phyloP scores from a whole-genome alignment of 495 filamentous ascomycete species.

The Bacidia gigantensis region DNA sequence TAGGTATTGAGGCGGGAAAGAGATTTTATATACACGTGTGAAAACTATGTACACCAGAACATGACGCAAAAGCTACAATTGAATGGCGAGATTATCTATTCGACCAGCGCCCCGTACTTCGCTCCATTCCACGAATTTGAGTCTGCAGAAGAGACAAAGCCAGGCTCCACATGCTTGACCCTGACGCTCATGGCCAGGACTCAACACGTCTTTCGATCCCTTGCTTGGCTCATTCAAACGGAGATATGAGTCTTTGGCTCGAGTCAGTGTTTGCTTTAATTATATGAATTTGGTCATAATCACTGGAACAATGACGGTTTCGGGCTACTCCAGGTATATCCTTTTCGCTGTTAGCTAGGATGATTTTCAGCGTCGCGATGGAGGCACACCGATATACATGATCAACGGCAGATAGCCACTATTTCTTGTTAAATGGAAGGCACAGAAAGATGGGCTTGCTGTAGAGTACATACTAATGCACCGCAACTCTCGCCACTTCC shows the following conservation, averaged over 20 bases:
- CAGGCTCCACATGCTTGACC: no score
- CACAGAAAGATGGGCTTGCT: neutral
- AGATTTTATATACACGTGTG: no score
- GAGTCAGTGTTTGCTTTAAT: neutral
- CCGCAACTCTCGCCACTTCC: constrained; percentile 84
- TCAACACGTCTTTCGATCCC: neutral
- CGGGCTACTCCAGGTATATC: constrained; percentile 87
- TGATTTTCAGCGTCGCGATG: neutral
- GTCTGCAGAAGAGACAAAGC: no score
- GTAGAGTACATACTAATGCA: constrained; percentile 67
- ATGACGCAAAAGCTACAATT: no score
- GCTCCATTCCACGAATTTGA: no score
- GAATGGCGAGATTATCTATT: no score
- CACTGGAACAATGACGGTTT: constrained; percentile 69
- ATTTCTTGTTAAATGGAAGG: neutral
- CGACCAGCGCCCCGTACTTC: no score
- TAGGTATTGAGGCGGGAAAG: no score
- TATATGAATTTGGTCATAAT: neutral
- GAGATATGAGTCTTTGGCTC: neutral
- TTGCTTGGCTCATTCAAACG: neutral
- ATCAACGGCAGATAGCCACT: constrained; percentile 96
- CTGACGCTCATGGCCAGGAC: no score
- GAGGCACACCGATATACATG: constrained; percentile 91
- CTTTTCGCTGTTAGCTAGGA: constrained; percentile 29
- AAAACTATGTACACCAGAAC: no score